These are phyloP conservation scores for Chenopodium album DNA, from an alignment of 148 eudicot species.

Conservation along the genomic window DNA sequence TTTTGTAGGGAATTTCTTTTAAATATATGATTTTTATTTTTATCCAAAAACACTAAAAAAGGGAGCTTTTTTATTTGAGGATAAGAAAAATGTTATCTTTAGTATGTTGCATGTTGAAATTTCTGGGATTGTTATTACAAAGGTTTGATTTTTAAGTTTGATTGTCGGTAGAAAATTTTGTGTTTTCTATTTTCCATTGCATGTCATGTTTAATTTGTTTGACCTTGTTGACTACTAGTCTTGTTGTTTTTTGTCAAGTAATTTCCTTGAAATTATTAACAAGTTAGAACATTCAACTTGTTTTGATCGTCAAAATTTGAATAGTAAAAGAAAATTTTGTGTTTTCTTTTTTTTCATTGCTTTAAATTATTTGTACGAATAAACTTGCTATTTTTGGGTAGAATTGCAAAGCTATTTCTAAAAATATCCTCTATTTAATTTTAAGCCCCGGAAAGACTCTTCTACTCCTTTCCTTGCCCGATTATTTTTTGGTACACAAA, in stretches of 20 bases:
- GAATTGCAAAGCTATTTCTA: background rate
- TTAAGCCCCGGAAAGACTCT: background rate
- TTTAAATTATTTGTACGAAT: too few species aligned
- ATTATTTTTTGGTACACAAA: background rate
- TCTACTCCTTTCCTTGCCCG: background rate
- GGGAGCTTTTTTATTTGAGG: background rate
- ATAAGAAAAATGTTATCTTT: constrained; percentile 1
- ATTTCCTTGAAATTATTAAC: background rate
- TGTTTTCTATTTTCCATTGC: constrained; percentile 3
- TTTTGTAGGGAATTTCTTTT: too few species aligned
- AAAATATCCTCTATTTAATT: background rate
- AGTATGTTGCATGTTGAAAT: constrained; percentile 4
- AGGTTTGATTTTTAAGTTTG: background rate
- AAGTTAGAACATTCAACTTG: constrained; percentile 6
- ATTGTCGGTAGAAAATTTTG: background rate
- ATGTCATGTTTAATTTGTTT: constrained; percentile 24
- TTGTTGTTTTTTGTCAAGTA: constrained; percentile 1
- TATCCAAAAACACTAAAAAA: background rate
- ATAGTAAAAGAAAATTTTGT: too few species aligned
- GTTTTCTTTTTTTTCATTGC: background rate
- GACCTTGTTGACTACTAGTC: constrained; percentile 13
- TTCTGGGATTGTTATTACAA: background rate
- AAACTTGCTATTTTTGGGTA: background rate
- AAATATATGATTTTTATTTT: background rate
- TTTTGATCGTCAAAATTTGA: background rate